phyloP scores from a whole-genome alignment of 2,329 filamentous ascomycete species.

The Fusarium tjaetaba region DNA sequence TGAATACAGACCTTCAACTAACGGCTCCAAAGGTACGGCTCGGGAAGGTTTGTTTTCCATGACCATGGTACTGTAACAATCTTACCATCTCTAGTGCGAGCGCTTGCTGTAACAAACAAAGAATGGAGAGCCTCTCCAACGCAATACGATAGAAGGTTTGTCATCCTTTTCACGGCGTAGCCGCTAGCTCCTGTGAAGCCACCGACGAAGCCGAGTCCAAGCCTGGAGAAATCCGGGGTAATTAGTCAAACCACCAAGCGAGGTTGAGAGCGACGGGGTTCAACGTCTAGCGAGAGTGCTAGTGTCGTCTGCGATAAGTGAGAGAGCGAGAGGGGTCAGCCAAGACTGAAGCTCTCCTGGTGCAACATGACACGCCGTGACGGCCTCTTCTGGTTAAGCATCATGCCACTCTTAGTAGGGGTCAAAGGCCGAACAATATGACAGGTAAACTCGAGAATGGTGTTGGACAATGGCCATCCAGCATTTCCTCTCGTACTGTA shows the following conservation, averaged over 20 bases:
- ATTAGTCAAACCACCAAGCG: constrained; percentile 4
- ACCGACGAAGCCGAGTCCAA: constrained; percentile 20
- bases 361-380: constrained; percentile 21
- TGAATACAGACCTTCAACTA: constrained; percentile 1
- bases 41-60: constrained; percentile 15
- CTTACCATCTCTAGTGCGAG: constrained; percentile 5
- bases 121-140: not conserved
- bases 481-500: not conserved
- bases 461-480: constrained; percentile 10
- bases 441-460: constrained; percentile 23
- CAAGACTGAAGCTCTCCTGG: constrained; percentile 5
- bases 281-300: not conserved
- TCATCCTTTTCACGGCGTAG: constrained; percentile 9
- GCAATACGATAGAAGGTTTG: not conserved
- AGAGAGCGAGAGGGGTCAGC: constrained; percentile 7
- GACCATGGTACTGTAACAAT: constrained; percentile 21
- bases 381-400: constrained; percentile 4
- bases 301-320: not conserved
- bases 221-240: constrained; percentile 34
- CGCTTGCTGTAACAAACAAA: not conserved
- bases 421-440: constrained; percentile 11
- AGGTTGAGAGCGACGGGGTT: not conserved
- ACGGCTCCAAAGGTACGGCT: constrained; percentile 17
- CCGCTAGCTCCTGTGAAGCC: constrained; percentile 16
- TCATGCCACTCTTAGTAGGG: not conserved